A percentile compares a stretch with the other conserved stretches of the same genome.
Conservation (phyloP, 2,329 filamentous ascomycete species). For the Aspergillus sp. region DNA sequence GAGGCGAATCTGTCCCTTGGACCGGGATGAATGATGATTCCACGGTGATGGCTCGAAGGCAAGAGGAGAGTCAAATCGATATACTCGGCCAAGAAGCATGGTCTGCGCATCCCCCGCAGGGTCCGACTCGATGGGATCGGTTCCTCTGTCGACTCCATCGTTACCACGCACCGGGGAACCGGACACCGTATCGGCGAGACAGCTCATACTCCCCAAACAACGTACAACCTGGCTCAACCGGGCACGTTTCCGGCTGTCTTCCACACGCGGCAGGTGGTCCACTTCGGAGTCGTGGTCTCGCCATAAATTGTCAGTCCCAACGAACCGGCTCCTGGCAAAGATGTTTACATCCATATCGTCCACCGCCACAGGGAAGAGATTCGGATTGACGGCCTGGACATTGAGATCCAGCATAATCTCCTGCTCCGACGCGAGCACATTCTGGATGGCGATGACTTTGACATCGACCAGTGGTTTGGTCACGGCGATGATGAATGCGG, state of each 20-base stretch:
- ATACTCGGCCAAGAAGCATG: conserved; percentile 84
- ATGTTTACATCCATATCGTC: conserved; percentile 82
- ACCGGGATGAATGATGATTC: conserved; percentile 60
- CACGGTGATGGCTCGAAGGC: conserved; percentile 86
- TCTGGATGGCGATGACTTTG: conserved; percentile 68
- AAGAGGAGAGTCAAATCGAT: conserved; percentile 76
- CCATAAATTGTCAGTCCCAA: conserved; percentile 50
- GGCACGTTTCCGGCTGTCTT: conserved; percentile 25
- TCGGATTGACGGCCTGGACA: conserved; percentile 83
- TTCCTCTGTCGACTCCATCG: conserved; percentile 44
- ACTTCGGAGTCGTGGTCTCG: conserved; percentile 22
- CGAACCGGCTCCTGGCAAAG: conserved; percentile 87
- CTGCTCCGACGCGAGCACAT: conserved; percentile 86
- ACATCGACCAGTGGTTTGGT: conserved; percentile 79
- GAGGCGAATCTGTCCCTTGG: conserved; percentile 75
- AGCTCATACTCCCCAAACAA: conserved; percentile 14
- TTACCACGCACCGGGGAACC: conserved; percentile 6
- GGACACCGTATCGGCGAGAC: conserved; percentile 9
- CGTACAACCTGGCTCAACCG: conserved; percentile 19
- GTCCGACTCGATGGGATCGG: conserved; percentile 52
- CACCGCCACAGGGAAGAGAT: conserved; percentile 78
- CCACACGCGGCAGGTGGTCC: conserved; percentile 21
- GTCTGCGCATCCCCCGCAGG: conserved; percentile 59
- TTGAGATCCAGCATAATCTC: conserved; percentile 90
- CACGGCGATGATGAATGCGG: conserved; percentile 83